These are phyloP conservation scores for Chaetoscypha palmicola DNA, from an alignment of 2,329 filamentous ascomycete species.

Conservation along the genomic window DNA sequence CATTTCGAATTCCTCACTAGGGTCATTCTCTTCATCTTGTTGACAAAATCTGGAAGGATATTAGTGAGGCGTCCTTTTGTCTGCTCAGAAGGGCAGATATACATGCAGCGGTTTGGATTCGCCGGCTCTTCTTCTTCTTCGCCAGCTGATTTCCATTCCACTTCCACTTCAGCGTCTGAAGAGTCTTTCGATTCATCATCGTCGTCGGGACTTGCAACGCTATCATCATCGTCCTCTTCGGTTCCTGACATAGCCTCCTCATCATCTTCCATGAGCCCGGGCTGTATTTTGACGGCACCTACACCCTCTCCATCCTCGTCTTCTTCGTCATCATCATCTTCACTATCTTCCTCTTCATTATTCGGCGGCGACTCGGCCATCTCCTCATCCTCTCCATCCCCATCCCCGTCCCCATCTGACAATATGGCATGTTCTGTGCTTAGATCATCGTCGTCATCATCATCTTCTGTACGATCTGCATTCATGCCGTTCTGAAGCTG, in stretches of 20 bases:
- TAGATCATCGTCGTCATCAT: slow-evolving; percentile 30
- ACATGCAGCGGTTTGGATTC: slow-evolving; percentile 58
- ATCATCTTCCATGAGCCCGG: slow-evolving; percentile 29
- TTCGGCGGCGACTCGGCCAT: slow-evolving; percentile 29
- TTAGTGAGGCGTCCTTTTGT: slow-evolving; percentile 28
- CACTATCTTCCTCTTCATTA: slow-evolving; percentile 36
- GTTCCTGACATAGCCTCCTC: slow-evolving; percentile 31
- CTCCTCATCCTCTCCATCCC: slow-evolving; percentile 34
- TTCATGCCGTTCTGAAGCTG: slow-evolving; percentile 31
- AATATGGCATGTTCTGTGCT: slow-evolving; percentile 15
- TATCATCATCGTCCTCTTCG: slow-evolving; percentile 24
- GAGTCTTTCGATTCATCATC: slow-evolving; percentile 51
- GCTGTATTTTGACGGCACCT: slow-evolving; percentile 31
- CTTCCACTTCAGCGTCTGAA: slow-evolving; percentile 52
- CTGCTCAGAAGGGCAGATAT: no score
- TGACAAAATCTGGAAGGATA: slow-evolving; percentile 64
- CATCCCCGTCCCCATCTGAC: slow-evolving; percentile 31
- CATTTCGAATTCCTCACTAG: slow-evolving; percentile 71
- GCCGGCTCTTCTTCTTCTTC: slow-evolving; percentile 47
- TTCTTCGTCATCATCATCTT: slow-evolving; percentile 37
- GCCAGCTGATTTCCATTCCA: slow-evolving; percentile 46
- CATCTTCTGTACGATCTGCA: slow-evolving; percentile 17
- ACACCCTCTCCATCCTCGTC: slow-evolving; percentile 32
- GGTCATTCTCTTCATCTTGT: slow-evolving; percentile 75
- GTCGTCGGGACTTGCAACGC: slow-evolving; percentile 26